Evolutionary conservation across 2,329 filamentous ascomycete genomes (phyloP).

Genomic region (Xylariales sp.): DNA sequence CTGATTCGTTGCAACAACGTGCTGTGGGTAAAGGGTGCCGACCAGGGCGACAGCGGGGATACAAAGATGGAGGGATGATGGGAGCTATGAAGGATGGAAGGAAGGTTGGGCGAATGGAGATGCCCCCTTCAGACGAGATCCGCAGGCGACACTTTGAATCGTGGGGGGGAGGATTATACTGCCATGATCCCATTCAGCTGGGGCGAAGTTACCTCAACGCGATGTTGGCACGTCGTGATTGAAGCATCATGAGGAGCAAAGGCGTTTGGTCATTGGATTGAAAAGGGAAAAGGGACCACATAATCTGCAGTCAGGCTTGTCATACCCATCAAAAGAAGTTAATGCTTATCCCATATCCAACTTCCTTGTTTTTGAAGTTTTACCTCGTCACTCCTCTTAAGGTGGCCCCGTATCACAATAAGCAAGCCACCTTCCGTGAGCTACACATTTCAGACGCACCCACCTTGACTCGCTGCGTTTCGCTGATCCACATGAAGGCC

Average conservation of each 20-base stretch:
- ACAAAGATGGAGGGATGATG: slow-evolving; percentile 53
- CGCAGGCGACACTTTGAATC: no score
- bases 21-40: slow-evolving; percentile 74
- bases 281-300: no score
- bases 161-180: no score
- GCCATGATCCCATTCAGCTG: slow-evolving; percentile 1
- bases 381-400: no score
- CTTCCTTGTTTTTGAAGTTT: no score
- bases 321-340: neutral
- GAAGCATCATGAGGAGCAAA: neutral
- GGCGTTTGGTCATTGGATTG: slow-evolving; percentile 6
- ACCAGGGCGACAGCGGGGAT: slow-evolving; percentile 45
- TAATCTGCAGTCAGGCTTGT: no score
- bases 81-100: slow-evolving; percentile 5
- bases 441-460: slow-evolving; percentile 63
- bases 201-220: neutral
- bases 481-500: slow-evolving; percentile 63
- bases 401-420: slow-evolving; percentile 49
- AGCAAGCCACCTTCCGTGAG: slow-evolving; percentile 63
- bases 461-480: slow-evolving; percentile 59
- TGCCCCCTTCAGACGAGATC: neutral
- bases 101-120: neutral
- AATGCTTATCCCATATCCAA: neutral
- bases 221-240: neutral
- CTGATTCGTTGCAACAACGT: slow-evolving; percentile 98